Base-by-base conservation (phyloP, 306 rosid genomes). In the Malus sylvestris region DNA sequence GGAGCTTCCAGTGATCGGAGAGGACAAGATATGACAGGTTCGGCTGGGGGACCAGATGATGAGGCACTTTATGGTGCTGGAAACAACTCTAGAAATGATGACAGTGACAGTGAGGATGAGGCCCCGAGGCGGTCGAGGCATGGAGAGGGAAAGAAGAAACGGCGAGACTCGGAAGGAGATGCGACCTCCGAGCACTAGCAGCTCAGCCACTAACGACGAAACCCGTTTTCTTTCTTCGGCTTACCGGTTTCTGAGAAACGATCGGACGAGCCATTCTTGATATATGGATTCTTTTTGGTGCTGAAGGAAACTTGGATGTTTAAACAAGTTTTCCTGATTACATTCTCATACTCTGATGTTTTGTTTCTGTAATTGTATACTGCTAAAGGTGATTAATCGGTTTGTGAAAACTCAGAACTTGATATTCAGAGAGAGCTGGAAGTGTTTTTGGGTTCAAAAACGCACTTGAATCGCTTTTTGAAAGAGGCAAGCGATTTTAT, bases 41-140 rank as follows among this genome's bases (percentile, higher is more conserved):
- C 85, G 62, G 85, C 81, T 23, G 87, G 93, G 51, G 96, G 88
- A 71, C 93, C 86, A 35, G 96, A 89, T 33, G 97, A 89, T 27
- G 97, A 87, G 46, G 52, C 75, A 71, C 96, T 84, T 70, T 79
- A 80, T 78, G 82, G 88, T 42, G 82, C 67, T 52, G 86, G 78
- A 29, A 88, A 83, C 78, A 83, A 79, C 77, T 80, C 82, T 18
- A 80, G 88, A 76, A 90, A 90, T 59, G 97, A 90, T 10, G 98
- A 96, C 10, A 92, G 98, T 42, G 98, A 91, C 76, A 92, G 99
- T 35, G 99, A 96, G 84, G 98, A 96, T 44, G 98, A 96, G 81
- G 99, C 99, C 40, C 99, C 99, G 3, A 87, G 99, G 69, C 86
- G 99, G 74, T 96, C 99, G 3, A 91, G 99, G 82, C 98, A 92